Evolutionary conservation across 2,329 filamentous ascomycete genomes (phyloP), one percentile per base, ranked within the genome.

Genomic region (Colletotrichum eremochloae): DNA sequence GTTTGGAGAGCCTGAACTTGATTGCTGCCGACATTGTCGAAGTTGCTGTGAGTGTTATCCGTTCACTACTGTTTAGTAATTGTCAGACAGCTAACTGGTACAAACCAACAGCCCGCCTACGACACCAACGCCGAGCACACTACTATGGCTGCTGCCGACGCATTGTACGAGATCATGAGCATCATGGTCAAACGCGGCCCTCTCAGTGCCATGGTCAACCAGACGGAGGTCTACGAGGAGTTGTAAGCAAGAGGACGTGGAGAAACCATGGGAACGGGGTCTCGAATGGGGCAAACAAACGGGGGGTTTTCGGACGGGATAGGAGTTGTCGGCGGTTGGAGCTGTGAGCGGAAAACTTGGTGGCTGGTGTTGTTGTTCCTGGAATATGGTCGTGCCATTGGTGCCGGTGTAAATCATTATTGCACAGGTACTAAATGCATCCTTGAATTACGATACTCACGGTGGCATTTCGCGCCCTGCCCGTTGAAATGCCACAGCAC

Each of bases 131-230:
- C 91, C 1, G 91, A 93, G 81, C 85, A 89, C 74, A 93, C 91
- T 1, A 93, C 91, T n/a, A 93, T 93, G 90, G 91, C 91, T 1
- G 91, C 91, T 2, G 91, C 91, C 5, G 81, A 95, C 80, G 88
- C 89, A 0, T 82, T 95, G 29, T 95, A 92, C 78, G 93, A 96
- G 81, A 89, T 95, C 60, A 93, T 95, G 88, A 93, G 90, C 15
- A 86, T 95, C 73, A 95, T 95, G 93, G 92, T 94, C 20, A 94
- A 94, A 86, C 91, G 90, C 76, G 93, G 93, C 0, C 92, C 92
- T 0, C 82, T 94, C 74, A 92, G 87, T 76, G 70, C 70, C 66
- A 72, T 70, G 66, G 62, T 64, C 36, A 72, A 72, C 60, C 65
- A 40, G 40, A 72, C 70, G 46, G 70, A 72, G 44, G 33, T 42